Percentiles rank a stretch among this genome's conserved stretches.
Evolutionary conservation across 192 early-diverging fungal species (phyloP).

Genomic region (Coemansia sp.): DNA sequence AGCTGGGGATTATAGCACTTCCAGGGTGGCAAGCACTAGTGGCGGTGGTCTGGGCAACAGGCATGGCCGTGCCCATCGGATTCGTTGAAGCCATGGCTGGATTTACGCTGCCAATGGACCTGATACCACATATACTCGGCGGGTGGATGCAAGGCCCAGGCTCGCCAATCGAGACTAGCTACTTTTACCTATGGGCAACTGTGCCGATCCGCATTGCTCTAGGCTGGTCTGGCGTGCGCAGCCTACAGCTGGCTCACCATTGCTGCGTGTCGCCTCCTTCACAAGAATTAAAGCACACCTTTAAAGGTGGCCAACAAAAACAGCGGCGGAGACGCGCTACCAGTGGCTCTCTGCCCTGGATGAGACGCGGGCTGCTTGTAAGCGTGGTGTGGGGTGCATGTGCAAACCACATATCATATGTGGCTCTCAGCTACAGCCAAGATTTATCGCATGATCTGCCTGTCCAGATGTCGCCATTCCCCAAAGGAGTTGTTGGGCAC

Average conservation of each 20-base stretch:
- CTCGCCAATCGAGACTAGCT: conserved; percentile 48
- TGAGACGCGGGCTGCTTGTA: conserved; percentile 37
- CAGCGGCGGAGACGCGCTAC: neutral
- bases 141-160: conserved; percentile 51
- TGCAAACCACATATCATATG: conserved; percentile 43
- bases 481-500: neutral
- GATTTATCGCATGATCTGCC: conserved; percentile 1
- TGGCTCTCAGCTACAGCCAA: conserved; percentile 16
- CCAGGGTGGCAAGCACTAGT: conserved; percentile 48
- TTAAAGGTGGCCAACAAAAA: neutral
- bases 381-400: conserved; percentile 52
- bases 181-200: conserved; percentile 54
- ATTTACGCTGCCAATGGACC: conserved; percentile 48
- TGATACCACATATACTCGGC: conserved; percentile 47
- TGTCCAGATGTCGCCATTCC: neutral
- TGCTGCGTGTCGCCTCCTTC: conserved; percentile 9
- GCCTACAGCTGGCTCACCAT: conserved; percentile 43
- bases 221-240: conserved; percentile 53
- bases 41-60: conserved; percentile 36
- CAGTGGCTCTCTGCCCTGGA: conserved; percentile 35
- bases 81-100: conserved; percentile 51
- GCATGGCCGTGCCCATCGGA: conserved; percentile 42
- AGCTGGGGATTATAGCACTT: conserved; percentile 39
- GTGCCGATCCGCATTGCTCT: conserved; percentile 44
- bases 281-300: neutral